These are phyloP conservation scores for Mortierella sp. DNA, from an alignment of 371 early-diverging fungal genomes.

Conservation along the genomic window DNA sequence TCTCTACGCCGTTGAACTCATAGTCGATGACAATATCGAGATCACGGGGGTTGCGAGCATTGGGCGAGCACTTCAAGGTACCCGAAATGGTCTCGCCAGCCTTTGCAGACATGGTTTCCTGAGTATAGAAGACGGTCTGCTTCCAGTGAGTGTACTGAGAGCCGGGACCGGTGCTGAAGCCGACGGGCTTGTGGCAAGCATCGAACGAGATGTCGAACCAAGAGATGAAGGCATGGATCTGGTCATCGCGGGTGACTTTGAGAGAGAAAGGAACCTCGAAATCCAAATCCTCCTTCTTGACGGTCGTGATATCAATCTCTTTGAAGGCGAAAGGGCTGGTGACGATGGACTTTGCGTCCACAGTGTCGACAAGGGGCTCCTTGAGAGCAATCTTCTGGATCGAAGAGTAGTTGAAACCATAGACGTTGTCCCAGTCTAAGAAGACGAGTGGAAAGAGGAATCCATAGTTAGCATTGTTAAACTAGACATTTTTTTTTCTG, in stretches of 20 bases:
- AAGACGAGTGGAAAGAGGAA: slow-evolving; percentile 41
- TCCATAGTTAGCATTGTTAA: background rate
- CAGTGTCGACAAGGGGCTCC: slow-evolving; percentile 95
- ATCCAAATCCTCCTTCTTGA: slow-evolving; percentile 85
- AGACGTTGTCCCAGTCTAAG: slow-evolving; percentile 90
- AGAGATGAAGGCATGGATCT: slow-evolving; percentile 89
- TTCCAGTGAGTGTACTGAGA: slow-evolving; percentile 98
- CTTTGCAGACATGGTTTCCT: slow-evolving; percentile 75
- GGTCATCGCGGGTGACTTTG: slow-evolving; percentile 81
- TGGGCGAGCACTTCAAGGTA: slow-evolving; percentile 82
- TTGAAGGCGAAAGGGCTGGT: slow-evolving; percentile 80
- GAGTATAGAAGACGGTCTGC: slow-evolving; percentile 94
- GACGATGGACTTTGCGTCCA: slow-evolving; percentile 83
- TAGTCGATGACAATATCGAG: slow-evolving; percentile 90
- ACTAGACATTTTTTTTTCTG: background rate
- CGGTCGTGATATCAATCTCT: slow-evolving; percentile 83
- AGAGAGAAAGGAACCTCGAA: slow-evolving; percentile 85
- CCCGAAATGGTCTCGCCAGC: slow-evolving; percentile 89
- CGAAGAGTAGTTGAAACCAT: slow-evolving; percentile 91
- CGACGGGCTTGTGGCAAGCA: slow-evolving; percentile 85
- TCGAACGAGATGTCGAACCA: slow-evolving; percentile 96
- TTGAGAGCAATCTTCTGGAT: slow-evolving; percentile 89
- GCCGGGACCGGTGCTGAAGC: slow-evolving; percentile 90
- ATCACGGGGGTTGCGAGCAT: slow-evolving; percentile 91
- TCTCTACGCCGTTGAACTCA: slow-evolving; percentile 73